Base-by-base conservation (phyloP, 2,329 filamentous ascomycete species). In the Rachicladosporium sp. region DNA sequence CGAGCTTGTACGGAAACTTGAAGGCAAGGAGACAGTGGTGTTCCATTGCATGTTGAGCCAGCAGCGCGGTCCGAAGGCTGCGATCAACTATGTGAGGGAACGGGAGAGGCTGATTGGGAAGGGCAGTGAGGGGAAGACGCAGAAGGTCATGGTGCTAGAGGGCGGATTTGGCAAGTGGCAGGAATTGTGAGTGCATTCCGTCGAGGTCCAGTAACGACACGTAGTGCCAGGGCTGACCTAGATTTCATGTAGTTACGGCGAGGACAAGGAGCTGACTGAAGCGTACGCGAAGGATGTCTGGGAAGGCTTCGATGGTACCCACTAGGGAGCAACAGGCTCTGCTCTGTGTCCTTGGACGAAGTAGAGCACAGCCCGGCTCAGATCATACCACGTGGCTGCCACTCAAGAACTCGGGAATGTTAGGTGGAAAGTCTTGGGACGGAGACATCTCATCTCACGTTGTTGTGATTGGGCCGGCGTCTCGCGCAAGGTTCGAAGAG, bases 21-120 rank as follows among this genome's bases (percentile, higher is more conserved):
- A 76, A 48, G 77, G 80, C 55, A 87, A 86, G 60, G 76, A 91
- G 41, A 80, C 73, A 8, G 86, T 98, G 10, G 76, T 98, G 1
- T 98, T 98, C 61, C 91, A 98, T 65, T 98, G 91, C 63, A 82
- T 84, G 11, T 68, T 96, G 40, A 89, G 82, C 50, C 91, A 96
- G 66, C 82, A 94, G 64, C 73, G 91, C 1, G 91, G 91, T 0
- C 91, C 91, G 0, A 74, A 74, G 37, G 87, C 89, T 3, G 91
- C 91, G 3, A 64, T 94, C 50, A 71, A 73, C 53, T 96, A 95
- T 60, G 50, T 88, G 44, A 68, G 82, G 29, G 82, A 87, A 64
- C 69, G 77, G 35, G 76, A 81, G 49, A 66, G 71, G 38, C 43
- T 69, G 46, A 53, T 68, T 27, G 66, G 64, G 9, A 45, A 45